A percentile compares a stretch with the other conserved stretches of the same genome.
These are phyloP conservation scores for Cephalotrichum gorgonifer DNA, from an alignment of 2,329 filamentous ascomycete species.

Conservation along the genomic window DNA sequence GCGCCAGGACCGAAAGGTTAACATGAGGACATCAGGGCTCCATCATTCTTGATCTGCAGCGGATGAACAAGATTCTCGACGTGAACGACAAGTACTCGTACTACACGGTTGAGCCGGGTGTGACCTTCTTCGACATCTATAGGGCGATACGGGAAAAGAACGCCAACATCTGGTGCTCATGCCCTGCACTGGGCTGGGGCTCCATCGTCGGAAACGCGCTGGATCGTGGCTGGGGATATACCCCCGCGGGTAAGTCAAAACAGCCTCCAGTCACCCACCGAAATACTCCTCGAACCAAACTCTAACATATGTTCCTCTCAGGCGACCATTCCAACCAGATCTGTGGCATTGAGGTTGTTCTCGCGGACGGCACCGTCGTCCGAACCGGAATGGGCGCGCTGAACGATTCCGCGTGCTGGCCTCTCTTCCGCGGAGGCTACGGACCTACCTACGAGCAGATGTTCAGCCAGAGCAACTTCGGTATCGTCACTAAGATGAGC, in stretches of 20 bases:
- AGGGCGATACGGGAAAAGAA: constrained; percentile 28
- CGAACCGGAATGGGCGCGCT: constrained; percentile 37
- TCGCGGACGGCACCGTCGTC: constrained; percentile 32
- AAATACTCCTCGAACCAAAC: background rate
- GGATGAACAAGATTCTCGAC: constrained; percentile 42
- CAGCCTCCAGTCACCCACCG: background rate
- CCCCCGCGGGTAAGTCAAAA: constrained; percentile 16
- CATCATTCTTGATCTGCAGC: constrained; percentile 28
- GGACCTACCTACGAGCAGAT: constrained; percentile 30
- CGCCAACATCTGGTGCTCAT: constrained; percentile 29
- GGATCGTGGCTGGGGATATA: constrained; percentile 36
- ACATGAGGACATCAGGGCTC: constrained; percentile 18
- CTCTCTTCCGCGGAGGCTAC: constrained; percentile 26
- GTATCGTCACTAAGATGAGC: constrained; percentile 45
- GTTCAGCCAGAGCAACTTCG: constrained; percentile 41
- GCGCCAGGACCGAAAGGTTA: background rate
- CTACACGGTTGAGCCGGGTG: constrained; percentile 43
- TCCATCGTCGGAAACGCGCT: constrained; percentile 33
- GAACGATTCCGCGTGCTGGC: constrained; percentile 27
- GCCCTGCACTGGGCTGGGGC: constrained; percentile 29
- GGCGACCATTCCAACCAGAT: constrained; percentile 30
- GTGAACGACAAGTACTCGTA: constrained; percentile 37
- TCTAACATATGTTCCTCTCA: constrained; percentile 12
- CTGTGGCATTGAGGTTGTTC: constrained; percentile 31
- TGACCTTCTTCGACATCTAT: constrained; percentile 39